Percentiles rank a stretch among this genome's conserved stretches.
These are phyloP conservation scores for Solanum clarkiae DNA, from an alignment of 257 asterid genomes.

Conservation along the genomic window DNA sequence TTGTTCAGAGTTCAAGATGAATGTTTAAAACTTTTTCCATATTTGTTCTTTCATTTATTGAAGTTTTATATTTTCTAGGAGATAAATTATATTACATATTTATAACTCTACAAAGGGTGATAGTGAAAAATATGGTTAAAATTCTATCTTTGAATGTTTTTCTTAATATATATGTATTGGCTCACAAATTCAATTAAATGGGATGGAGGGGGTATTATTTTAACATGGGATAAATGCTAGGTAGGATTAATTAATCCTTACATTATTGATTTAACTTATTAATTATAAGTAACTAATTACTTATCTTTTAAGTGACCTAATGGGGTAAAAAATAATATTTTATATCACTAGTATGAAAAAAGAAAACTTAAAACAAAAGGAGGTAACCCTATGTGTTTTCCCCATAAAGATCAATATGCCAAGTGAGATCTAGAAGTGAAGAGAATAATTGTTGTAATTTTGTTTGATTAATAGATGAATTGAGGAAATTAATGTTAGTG, in stretches of 20 bases:
- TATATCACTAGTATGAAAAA: neutral
- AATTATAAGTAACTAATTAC: neutral
- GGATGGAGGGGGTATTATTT: neutral
- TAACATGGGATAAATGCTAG: neutral
- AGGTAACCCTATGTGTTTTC: neutral
- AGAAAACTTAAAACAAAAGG: neutral
- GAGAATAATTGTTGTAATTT: neutral
- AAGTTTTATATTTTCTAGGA: too few species aligned
- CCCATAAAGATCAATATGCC: neutral
- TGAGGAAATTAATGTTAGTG: neutral
- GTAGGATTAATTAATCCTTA: neutral
- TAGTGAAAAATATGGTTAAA: too few species aligned
- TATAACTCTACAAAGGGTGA: too few species aligned
- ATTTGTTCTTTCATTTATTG: too few species aligned
- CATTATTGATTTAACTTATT: neutral
- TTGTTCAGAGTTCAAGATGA: too few species aligned
- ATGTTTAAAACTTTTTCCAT: too few species aligned
- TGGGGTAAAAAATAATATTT: neutral
- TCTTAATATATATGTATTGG: too few species aligned
- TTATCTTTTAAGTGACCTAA: neutral
- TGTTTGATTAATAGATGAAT: neutral
- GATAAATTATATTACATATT: too few species aligned
- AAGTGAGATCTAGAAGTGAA: neutral
- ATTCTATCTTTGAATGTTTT: too few species aligned
- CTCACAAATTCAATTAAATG: too few species aligned